Conservation (phyloP, 139 green algal species). For the Chlorella sp. region DNA sequence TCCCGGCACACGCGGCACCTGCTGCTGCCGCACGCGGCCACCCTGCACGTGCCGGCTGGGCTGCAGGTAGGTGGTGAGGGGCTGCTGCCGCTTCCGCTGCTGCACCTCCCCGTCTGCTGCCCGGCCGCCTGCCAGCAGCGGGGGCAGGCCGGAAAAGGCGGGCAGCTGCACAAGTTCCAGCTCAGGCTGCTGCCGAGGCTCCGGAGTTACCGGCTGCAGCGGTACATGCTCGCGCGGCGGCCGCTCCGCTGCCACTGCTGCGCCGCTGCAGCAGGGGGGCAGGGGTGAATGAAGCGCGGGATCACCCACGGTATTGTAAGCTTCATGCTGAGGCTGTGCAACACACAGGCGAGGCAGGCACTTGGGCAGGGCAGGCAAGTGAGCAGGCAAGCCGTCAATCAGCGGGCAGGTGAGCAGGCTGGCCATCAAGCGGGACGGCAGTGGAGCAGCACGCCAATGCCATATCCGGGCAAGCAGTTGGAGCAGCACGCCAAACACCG, state of each 20-base stretch:
- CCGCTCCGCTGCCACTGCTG: not conserved
- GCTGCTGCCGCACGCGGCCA: not conserved
- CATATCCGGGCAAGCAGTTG: not conserved
- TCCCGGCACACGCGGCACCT: not conserved
- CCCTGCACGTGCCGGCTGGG: no score
- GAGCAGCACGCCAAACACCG: not conserved
- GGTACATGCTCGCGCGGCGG: not conserved
- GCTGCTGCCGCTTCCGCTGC: not conserved
- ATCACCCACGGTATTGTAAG: not conserved
- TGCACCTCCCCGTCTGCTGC: not conserved
- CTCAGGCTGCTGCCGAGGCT: not conserved
- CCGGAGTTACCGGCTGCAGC: not conserved
- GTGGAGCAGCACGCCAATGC: no score
- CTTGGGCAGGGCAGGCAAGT: not conserved
- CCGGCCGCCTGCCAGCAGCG: not conserved
- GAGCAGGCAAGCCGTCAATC: not conserved
- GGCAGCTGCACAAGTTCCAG: not conserved
- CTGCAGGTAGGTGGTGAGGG: not conserved
- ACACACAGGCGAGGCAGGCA: not conserved
- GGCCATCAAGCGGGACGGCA: no score
- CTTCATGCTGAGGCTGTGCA: no score
- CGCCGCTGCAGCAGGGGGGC: not conserved
- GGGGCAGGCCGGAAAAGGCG: not conserved
- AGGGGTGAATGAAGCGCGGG: not conserved
- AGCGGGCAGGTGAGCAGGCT: no score